Base-by-base conservation (phyloP, 768 basidiomycete genomes). In the Flagelloscypha sp. region DNA sequence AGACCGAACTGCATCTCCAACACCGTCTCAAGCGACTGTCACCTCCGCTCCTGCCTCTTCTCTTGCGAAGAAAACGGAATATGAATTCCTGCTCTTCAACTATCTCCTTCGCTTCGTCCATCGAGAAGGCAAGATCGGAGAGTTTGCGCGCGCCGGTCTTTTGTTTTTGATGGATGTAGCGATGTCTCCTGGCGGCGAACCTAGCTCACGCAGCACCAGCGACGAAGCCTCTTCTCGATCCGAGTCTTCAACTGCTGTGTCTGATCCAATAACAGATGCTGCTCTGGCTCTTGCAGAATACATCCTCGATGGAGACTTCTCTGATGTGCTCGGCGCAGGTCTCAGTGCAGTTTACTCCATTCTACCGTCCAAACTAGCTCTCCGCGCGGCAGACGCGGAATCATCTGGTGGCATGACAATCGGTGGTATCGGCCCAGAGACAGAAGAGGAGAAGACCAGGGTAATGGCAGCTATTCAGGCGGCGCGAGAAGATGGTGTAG, bases 121-220 rank as follows among this genome's bases (percentile, higher is more conserved):
- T 53, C 74, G 92, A 38, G 93, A 97, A 63, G 90, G 89, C 13
- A 74, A 82, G 28, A 89, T 92, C 19, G 94, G 94, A 7, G 92
- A 95, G 52, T 86, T 86, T 52, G 89, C 93, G 2, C 75, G 94
- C 7, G 87, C 86, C 10, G 94, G 93, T 6, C 61, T 98, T 11
- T 62, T 94, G n/a, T 89, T 92, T 56, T 72, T 97, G 25, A 84
- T 97, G 78, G 92, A 94, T 46, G 84, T 95, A 18, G 92, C 93
- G 4, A 92, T 92, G 79, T 84, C 84, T n/a, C 76, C 86, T 1
- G n/a, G n/a, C n/a, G 71, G 70, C 18, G 74, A 74, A 40, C 58
- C 72, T 2, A 48, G 57, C 9, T 65, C 63, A 41, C 62, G 62
- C 24, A 53, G 64, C 7, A 40, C 56, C 4, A 61, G 57, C 27